Base-by-base conservation (phyloP, 495 filamentous ascomycete species). In the Daldinia vernicosa region DNA sequence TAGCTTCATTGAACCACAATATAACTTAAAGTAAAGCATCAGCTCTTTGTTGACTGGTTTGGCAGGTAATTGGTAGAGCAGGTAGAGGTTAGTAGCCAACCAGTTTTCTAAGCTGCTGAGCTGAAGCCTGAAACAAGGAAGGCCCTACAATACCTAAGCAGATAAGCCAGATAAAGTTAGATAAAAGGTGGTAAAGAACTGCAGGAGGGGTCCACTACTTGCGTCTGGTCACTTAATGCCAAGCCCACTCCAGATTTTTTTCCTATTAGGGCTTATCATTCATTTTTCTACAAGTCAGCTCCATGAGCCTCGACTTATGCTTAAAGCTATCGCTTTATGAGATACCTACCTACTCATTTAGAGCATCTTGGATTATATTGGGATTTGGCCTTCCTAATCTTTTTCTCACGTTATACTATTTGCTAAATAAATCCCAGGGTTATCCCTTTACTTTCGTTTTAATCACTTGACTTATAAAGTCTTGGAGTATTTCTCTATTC, bases 181-280 rank as follows among this genome's bases (percentile, higher is more conserved):
- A 43, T n/a, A 15, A 40, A 12, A 22, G 22, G 17, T 37, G 32
- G 35, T 45, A 26, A 54, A 54, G 37, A 43, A 45, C 47, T 54
- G 22, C 35, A 63, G 40, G 33, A 0, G 60, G 60, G 50, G 22
- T 22, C 12, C 19, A 17, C 37, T 12, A 17, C 19, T 6, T 27
- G 32, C 8, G 40, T 35, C 33, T 0, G 12, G 33, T 35, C 33
- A 33, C 26, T 27, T 27, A 1, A 30, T 28, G 61, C 67, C 56
- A 70, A 70, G 61, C 50, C 50, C 26, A 57, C n/a, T 37, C 26
- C 30, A 59, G 59, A 47, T 63, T 67, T 35, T 60, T 63, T 67
- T 35, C 64, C 64, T 71, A 63, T 72, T 63, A 47, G 60, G 39
- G 60, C 61, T 72, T 72, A 72, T 72, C 65, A 37, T 62, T 66